Conservation (phyloP, 176 grass and related monocot genomes). For the Musa itinerans region DNA sequence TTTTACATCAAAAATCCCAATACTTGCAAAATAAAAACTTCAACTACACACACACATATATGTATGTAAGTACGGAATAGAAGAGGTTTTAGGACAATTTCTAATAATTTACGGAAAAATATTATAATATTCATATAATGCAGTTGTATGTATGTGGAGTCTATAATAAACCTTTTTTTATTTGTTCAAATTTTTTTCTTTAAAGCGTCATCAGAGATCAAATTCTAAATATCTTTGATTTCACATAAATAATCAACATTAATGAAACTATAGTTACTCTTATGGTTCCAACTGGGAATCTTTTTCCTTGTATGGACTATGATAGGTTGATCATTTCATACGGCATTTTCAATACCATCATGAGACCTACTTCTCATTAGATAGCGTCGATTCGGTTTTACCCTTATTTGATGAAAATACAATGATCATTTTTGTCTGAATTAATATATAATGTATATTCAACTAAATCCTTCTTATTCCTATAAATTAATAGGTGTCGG, state of each 20-base stretch:
- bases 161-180: no score
- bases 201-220: not conserved
- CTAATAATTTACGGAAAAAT: no score
- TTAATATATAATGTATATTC: not conserved
- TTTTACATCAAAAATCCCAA: not conserved
- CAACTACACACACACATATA: no score
- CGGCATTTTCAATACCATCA: not conserved
- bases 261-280: not conserved
- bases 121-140: no score
- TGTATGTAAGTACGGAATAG: no score
- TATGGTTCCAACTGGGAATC: not conserved
- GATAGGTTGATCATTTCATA: not conserved
- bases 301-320: not conserved
- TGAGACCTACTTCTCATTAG: not conserved
- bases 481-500: constrained; percentile 49
- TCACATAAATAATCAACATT: not conserved
- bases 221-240: not conserved
- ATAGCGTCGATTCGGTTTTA: not conserved
- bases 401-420: no score
- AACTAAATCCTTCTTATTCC: not conserved
- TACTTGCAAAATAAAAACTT: not conserved
- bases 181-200: no score
- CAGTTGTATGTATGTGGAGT: no score
- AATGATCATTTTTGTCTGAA: no score
- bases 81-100: no score